Evolutionary conservation across 2,329 filamentous ascomycete genomes (phyloP).

Genomic region (Ceratocystis variospora): DNA sequence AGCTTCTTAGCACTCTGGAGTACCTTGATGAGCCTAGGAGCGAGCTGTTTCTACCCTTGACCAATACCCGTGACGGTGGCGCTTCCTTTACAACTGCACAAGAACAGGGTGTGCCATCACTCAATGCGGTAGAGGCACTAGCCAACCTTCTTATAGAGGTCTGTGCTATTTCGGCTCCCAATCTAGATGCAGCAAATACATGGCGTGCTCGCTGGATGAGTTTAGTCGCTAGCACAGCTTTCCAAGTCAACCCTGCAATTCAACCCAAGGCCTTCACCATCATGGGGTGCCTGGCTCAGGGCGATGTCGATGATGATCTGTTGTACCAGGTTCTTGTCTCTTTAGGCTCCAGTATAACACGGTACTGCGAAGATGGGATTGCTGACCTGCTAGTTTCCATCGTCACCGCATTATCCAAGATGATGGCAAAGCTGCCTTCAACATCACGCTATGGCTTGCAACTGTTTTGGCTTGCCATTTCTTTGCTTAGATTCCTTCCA

Average conservation of each 20-base stretch:
- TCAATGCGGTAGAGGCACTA: constrained; percentile 35
- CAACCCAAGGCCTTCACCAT: constrained; percentile 56
- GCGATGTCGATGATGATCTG: constrained; percentile 58
- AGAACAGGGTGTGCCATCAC: constrained; percentile 16
- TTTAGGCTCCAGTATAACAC: constrained; percentile 48
- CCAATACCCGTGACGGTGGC: constrained; percentile 35
- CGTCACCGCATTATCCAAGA: constrained; percentile 52
- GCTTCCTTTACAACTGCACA: constrained; percentile 40
- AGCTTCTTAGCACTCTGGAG: constrained; percentile 42
- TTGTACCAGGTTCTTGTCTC: constrained; percentile 58
- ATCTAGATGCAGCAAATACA: constrained; percentile 50
- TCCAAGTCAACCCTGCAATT: constrained; percentile 59
- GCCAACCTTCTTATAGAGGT: constrained; percentile 50
- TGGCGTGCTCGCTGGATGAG: constrained; percentile 65
- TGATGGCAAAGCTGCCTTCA: constrained; percentile 55
- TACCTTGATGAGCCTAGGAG: constrained; percentile 45
- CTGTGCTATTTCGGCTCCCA: constrained; percentile 48
- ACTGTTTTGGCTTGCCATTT: constrained; percentile 57
- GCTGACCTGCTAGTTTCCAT: constrained; percentile 57
- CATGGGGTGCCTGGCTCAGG: constrained; percentile 57
- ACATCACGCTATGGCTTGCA: constrained; percentile 55
- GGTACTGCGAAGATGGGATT: constrained; percentile 50
- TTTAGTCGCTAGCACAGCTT: constrained; percentile 56
- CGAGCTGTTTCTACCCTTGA: constrained; percentile 37
- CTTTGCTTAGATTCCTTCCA: constrained; percentile 50